Evolutionary conservation across 2,329 filamentous ascomycete species (phyloP), one percentile per base, ranked within the genome.

Genomic region (Colletotrichum salicis): DNA sequence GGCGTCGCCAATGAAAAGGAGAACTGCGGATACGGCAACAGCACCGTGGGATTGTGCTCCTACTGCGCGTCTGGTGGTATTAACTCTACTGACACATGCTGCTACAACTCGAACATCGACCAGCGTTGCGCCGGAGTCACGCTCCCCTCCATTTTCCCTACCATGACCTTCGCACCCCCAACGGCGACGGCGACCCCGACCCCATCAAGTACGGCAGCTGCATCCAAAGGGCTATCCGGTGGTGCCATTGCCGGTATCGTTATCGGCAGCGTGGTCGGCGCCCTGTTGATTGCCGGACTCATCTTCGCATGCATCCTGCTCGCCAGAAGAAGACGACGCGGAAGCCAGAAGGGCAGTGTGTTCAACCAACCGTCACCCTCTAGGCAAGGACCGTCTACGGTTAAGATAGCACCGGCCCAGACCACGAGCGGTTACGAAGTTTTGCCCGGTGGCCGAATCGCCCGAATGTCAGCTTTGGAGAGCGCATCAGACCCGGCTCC

Each of bases 81-180:
- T 74, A 98, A 98, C 82, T 93, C 94, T 11, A 98, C 96, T 62
- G 96, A 98, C 80, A 97, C 95, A 4, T 99, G 96, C 85, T 99
- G 96, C 82, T 92, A 95, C 78, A 94, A 91, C 77, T 91, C 95
- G 5, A 87, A 94, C 73, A 91, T 92, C n/a, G 89, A 94, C 70
- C 84, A 84, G 31, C 89, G 91, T 74, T 99, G 96, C 80, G 84
- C 89, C 61, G 89, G 89, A 62, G 93, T 99, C n/a, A 86, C 88
- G 31, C 85, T 99, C 7, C 96, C 96, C 0, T 90, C 90, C 1
- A 92, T 95, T 59, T 90, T 91, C 15, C 88, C 92, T 12, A 91
- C 91, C 11, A 89, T 95, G 74, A 87, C 87, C 6, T 89, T 93
- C 70, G 82, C 85, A 7, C 81, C 84, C 4, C 81, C 86, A 19